phyloP scores from a whole-genome alignment of 352 stramenopile genomes.

The Phytophthora boehmeriae region DNA sequence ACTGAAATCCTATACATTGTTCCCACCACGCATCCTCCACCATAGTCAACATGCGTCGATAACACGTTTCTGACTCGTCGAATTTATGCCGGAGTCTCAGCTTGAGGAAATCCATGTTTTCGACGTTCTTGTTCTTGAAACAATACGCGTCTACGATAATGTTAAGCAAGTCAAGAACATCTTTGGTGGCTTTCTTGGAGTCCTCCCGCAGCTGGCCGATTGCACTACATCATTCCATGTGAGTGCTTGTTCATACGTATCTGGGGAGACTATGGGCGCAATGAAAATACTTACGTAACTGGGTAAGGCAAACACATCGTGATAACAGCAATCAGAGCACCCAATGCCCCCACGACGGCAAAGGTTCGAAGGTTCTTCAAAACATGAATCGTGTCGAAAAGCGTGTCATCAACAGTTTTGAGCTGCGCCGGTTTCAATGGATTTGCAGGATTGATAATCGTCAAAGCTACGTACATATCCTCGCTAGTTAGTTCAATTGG shows the following conservation, averaged over 20 bases:
- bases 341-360: conserved; percentile 55
- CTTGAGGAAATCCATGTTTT: conserved; percentile 79
- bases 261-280: not conserved
- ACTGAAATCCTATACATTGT: conserved; percentile 66
- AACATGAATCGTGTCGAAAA: conserved; percentile 49
- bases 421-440: conserved; percentile 40
- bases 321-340: conserved; percentile 52
- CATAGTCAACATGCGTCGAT: conserved; percentile 55
- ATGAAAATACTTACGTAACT: conserved; percentile 66
- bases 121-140: conserved; percentile 84
- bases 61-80: conserved; percentile 45
- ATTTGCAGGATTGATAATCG: conserved; percentile 62
- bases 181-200: conserved; percentile 38
- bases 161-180: conserved; percentile 70
- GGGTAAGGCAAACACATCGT: conserved; percentile 68
- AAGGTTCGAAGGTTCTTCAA: conserved; percentile 59
- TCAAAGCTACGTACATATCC: conserved; percentile 44
- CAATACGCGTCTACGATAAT: conserved; percentile 84
- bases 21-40: conserved; percentile 83
- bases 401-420: conserved; percentile 41
- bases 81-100: conserved; percentile 72
- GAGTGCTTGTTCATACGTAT: not conserved
- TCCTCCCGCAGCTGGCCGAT: conserved; percentile 55
- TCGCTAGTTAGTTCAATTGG: too few species aligned
- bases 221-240: conserved; percentile 35